A percentile compares a stretch with the other conserved stretches of the same genome.
These are phyloP conservation scores for Penicillium chermesinum DNA, from an alignment of 495 filamentous ascomycete genomes.

Conservation along the genomic window DNA sequence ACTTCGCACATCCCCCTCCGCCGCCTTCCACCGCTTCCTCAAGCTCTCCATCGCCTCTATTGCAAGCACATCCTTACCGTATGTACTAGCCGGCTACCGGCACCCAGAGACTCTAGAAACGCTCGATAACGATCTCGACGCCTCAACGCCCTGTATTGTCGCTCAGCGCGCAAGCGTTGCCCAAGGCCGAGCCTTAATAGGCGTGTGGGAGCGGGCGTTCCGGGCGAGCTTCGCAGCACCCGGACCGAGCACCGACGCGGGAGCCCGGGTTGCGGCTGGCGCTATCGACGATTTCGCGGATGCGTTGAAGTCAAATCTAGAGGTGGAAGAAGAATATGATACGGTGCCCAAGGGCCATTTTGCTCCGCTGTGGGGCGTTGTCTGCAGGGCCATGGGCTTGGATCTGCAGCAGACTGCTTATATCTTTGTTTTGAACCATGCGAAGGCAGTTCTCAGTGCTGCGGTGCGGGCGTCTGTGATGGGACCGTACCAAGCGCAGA, in stretches of 20 bases:
- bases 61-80: slow-evolving; percentile 76
- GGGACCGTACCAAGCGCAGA: slow-evolving; percentile 90
- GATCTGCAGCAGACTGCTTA: slow-evolving; percentile 65
- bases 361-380: slow-evolving; percentile 72
- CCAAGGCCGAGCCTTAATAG: slow-evolving; percentile 79
- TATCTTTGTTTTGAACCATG: slow-evolving; percentile 81
- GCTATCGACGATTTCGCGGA: slow-evolving; percentile 37
- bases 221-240: slow-evolving; percentile 27
- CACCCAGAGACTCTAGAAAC: slow-evolving; percentile 49
- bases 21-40: slow-evolving; percentile 69
- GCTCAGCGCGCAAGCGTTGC: slow-evolving; percentile 76
- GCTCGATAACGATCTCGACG: slow-evolving; percentile 83
- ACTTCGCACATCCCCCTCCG: slow-evolving; percentile 28
- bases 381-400: slow-evolving; percentile 60
- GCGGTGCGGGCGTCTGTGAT: slow-evolving; percentile 84
- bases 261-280: slow-evolving; percentile 22
- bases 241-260: not conserved
- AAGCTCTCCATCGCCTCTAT: slow-evolving; percentile 70
- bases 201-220: slow-evolving; percentile 83
- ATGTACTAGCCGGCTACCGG: slow-evolving; percentile 70
- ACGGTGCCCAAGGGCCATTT: slow-evolving; percentile 59
- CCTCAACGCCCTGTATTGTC: slow-evolving; percentile 79
- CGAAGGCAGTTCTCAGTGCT: slow-evolving; percentile 81
- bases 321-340: slow-evolving; percentile 23
- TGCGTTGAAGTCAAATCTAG: slow-evolving; percentile 29